Base-by-base conservation (phyloP, 2,329 filamentous ascomycete species). In the Triangularia verruculosa region DNA sequence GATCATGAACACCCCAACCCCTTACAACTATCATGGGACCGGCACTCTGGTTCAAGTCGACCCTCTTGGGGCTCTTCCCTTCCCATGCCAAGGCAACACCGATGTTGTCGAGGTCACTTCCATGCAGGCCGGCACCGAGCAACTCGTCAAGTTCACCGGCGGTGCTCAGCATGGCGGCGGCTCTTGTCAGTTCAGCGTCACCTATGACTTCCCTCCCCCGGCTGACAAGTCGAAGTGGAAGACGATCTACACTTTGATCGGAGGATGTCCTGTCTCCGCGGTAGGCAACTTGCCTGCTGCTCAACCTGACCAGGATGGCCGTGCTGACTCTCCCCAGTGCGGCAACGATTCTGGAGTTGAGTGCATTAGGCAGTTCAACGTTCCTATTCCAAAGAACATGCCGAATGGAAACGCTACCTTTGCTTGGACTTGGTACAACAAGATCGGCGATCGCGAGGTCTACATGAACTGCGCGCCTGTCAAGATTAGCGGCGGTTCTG, bases 401-500 rank as follows among this genome's bases (percentile, higher is more conserved):
- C 61, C 67, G 8, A 65, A 66, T 15, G 73, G 72, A 70, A 72
- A 65, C 78, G 85, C 83, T 28, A 75, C 88, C 0, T 78, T 89
- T 11, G 81, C 82, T 1, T 89, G 87, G 86, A 85, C 82, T 4
- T 85, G 83, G 83, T 84, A 86, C 73, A 86, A 86, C 74, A 80
- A 81, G 67, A 73, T 86, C 15, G 86, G 86, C 5, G 86, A 87
- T 67, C 79, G 86, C 17, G 86, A 89, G 71, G 85, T 87, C 79
- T 90, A 90, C 77, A 88, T 88, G 84, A 87, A 87, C 73, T 89
- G 87, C 67, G 86, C 86, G 0, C 81, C 82, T 12, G 80, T 89
- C 17, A 78, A 79, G 17, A 82, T 89, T 62, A 72, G 71, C 0
- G 73, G 70, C 15, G 70, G 71, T 20, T 30, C 61, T 0, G 66